These are phyloP conservation scores for Xylaria sp. DNA, from an alignment of 2,329 filamentous ascomycete species.

Conservation along the genomic window DNA sequence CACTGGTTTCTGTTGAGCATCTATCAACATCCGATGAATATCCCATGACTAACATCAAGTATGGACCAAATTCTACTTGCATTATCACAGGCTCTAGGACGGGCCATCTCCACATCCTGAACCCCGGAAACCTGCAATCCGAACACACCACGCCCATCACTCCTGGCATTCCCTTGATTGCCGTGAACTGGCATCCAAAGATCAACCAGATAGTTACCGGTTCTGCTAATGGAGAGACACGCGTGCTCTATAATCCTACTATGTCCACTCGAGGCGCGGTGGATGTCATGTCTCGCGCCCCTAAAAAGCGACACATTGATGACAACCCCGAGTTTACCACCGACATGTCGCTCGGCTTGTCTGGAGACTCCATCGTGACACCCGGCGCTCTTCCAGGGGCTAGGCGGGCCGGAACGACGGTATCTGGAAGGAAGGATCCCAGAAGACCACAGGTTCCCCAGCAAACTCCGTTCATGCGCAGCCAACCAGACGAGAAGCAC, in stretches of 20 bases:
- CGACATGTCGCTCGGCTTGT: slow-evolving; percentile 74
- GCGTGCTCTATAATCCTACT: slow-evolving; percentile 84
- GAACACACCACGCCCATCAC: slow-evolving; percentile 89
- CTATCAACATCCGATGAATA: slow-evolving; percentile 78
- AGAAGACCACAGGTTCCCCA: slow-evolving; percentile 77
- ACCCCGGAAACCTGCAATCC: slow-evolving; percentile 80
- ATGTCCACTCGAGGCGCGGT: slow-evolving; percentile 77
- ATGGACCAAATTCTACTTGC: slow-evolving; percentile 76
- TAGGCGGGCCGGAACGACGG: slow-evolving; percentile 66
- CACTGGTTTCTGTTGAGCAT: slow-evolving; percentile 74
- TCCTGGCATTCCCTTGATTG: slow-evolving; percentile 72
- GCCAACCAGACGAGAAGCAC: slow-evolving; percentile 81
- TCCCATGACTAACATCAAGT: slow-evolving; percentile 79
- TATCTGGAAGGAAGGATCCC: slow-evolving; percentile 71
- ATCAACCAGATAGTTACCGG: slow-evolving; percentile 95
- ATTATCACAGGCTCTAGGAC: slow-evolving; percentile 84
- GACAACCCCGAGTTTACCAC: slow-evolving; percentile 85
- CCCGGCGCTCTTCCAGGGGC: slow-evolving; percentile 54
- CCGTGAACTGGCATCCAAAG: slow-evolving; percentile 85
- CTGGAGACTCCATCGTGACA: slow-evolving; percentile 73
- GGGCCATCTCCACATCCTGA: slow-evolving; percentile 86
- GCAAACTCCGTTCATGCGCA: slow-evolving; percentile 85
- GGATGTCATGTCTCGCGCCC: slow-evolving; percentile 84
- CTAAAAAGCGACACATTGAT: slow-evolving; percentile 92
- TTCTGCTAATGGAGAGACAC: slow-evolving; percentile 84